Conservation (phyloP, 331 rosid species). For the Acacia pycnantha region DNA sequence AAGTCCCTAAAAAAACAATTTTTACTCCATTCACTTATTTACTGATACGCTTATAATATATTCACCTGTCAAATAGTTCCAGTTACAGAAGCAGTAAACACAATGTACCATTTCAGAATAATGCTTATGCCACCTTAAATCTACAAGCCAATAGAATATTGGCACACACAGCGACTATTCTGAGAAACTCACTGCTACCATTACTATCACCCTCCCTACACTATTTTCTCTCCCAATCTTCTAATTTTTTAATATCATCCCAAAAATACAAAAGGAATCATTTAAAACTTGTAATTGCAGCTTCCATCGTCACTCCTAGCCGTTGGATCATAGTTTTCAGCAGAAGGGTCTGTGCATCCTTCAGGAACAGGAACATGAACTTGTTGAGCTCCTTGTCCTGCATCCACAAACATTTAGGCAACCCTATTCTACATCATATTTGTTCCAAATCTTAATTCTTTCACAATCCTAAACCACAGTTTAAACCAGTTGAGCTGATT, state of each 20-base stretch:
- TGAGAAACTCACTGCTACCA: background rate
- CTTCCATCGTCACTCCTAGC: slow-evolving; percentile 53
- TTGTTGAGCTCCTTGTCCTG: slow-evolving; percentile 54
- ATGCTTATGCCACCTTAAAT: slow-evolving; percentile 19
- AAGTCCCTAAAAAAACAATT: background rate
- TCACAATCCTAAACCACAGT: slow-evolving; percentile 12
- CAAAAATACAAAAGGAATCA: slow-evolving; percentile 20
- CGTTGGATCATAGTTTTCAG: slow-evolving; percentile 57
- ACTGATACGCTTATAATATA: background rate
- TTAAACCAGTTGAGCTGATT: background rate
- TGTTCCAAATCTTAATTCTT: slow-evolving; percentile 1
- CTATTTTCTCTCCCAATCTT: background rate
- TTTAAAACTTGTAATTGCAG: slow-evolving; percentile 43
- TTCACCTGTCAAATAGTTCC: background rate
- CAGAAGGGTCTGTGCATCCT: slow-evolving; percentile 60
- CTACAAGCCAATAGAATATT: background rate
- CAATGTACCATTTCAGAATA: slow-evolving; percentile 18
- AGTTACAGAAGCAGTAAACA: background rate
- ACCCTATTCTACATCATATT: slow-evolving; percentile 22
- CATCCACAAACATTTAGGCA: slow-evolving; percentile 42
- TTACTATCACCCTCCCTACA: background rate
- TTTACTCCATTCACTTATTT: background rate
- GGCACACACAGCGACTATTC: background rate
- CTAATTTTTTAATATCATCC: background rate
- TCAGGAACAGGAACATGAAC: slow-evolving; percentile 57